Base-by-base conservation (phyloP, 352 stramenopile species). In the Phytophthora litchii region DNA sequence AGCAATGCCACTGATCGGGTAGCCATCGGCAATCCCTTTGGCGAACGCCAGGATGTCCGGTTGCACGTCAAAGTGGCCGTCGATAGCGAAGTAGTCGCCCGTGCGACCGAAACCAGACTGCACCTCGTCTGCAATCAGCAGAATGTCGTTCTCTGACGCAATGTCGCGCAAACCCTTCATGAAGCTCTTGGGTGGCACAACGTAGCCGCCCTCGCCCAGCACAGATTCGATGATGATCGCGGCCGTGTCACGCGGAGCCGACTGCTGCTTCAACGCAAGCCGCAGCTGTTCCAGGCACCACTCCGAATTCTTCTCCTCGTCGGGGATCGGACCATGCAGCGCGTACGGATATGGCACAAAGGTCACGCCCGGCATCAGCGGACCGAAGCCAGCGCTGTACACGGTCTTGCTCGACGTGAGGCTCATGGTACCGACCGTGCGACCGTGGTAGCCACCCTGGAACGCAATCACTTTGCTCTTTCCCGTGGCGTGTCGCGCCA, bases 71-170 rank as follows among this genome's bases (percentile, higher is more conserved):
- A 86, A 86, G 62, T 95, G 70, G 52, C 91, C 73, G 60, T 97
- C 69, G 31, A 94, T 91, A 31, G 92, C 89, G 67, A 94, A 97
- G 70, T 94, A 85, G 25, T 86, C 80, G 31, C 89, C 91, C 23
- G 88, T 97, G 32, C 91, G 81, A 23, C 78, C 93, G 63, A 96
- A 95, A 12, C 92, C 94, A 35, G 81, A 92, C 66, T 98, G 93
- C 29, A 98, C 86, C 70, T 98, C 92, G 58, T 98, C 95, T 7
- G 91, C 76, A 53, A 98, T 95, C 38, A 98, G 74, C 36, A 98
- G 65, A 50, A 98, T 98, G 56, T 93, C 74, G 63, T 98, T 94
- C 25, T 92, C 76, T 38, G 96, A 78, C 59, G 92, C 98, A 43
- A 98, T 93, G 35, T 88, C 72, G 32, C 88, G 86, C 63, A 98